These are phyloP conservation scores for Exophiala dermatitidis DNA, from an alignment of 2,329 filamentous ascomycete genomes.

Conservation along the genomic window DNA sequence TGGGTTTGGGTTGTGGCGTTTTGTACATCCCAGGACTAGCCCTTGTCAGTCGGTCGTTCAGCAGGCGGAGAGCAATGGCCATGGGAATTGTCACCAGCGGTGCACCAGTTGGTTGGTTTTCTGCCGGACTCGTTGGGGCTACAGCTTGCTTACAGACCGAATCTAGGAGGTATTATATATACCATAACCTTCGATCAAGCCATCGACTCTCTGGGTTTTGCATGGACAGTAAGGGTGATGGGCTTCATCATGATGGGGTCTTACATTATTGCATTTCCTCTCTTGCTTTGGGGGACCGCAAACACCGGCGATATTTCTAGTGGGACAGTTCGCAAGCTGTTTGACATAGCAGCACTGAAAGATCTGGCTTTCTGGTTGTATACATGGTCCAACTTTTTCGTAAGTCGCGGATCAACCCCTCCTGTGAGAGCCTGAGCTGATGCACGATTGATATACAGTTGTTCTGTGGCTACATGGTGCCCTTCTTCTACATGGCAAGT, in stretches of 20 bases:
- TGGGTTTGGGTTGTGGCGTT: conserved; percentile 66
- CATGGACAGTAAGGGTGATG: conserved; percentile 43
- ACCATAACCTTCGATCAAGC: conserved; percentile 44
- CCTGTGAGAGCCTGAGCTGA: not conserved
- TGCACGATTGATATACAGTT: conserved; percentile 5
- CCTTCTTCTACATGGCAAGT: conserved; percentile 38
- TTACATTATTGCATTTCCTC: conserved; percentile 30
- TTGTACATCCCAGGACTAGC: conserved; percentile 73
- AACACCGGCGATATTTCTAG: conserved; percentile 32
- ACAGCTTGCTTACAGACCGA: not conserved
- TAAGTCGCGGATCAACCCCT: not conserved
- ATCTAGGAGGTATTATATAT: conserved; percentile 61
- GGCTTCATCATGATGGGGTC: conserved; percentile 33
- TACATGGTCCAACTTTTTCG: conserved; percentile 31
- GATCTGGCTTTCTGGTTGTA: conserved; percentile 40
- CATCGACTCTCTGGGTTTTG: conserved; percentile 42
- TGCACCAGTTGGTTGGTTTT: conserved; percentile 67
- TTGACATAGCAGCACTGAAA: conserved; percentile 42
- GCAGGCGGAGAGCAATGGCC: conserved; percentile 21
- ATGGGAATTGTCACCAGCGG: conserved; percentile 29
- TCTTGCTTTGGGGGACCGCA: conserved; percentile 23
- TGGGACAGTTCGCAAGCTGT: conserved; percentile 36
- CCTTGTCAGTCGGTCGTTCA: conserved; percentile 23
- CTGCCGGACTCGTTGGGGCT: conserved; percentile 37
- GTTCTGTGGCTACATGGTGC: conserved; percentile 44